Evolutionary conservation across 176 grass and related monocot species (phyloP), one percentile per base, ranked within the genome.

Genomic region (Chrysopogon serrulatus): DNA sequence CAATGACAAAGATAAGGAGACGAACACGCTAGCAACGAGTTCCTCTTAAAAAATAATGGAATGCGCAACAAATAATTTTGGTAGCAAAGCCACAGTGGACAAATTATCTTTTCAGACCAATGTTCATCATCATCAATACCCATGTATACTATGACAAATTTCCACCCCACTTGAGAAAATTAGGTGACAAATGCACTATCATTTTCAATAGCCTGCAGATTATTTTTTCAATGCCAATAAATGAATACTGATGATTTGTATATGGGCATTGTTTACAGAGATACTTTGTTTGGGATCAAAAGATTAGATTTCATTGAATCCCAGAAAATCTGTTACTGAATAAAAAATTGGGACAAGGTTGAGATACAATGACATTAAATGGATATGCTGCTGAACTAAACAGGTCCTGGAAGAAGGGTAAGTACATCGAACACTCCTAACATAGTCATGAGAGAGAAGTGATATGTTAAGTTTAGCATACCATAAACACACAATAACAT

Each of bases 1-100:
- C 18, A 16, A 66, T 1, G 31, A 34, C 4, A 26, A 17, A 47
- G 2, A 86, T 86, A 48, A 90, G 79, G 82, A 90, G 6, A 15
- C 18, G 10, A n/a, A 34, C 10, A 59, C 18, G 4, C 10, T 32
- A 24, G 17, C 10, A 76, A 76, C 2, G 24, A 62, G 40, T 12
- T 74, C 10, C 23, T 63, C 36, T 66, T 26, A n/a, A 54, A n/a
- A 54, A 43, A 54, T 27, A 51, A 43, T 33, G 34, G 10, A 31
- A 73, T 65, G 16, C 16, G 4, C 19, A 56, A 34, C 5, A 17
- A 57, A 56, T 18, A 26, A 43, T n/a, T 35, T 62, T 33, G 6
- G 43, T 21, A 62, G 8, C 10, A 69, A 28, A 34, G 34, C 26
- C 28, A 67, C 18, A 24, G 47, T 36, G 18, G 21, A 68, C n/a